Percentiles rank a stretch among this genome's conserved stretches.
phyloP scores from a whole-genome alignment of 306 rosid genomes.

The Gillenia trifoliata region DNA sequence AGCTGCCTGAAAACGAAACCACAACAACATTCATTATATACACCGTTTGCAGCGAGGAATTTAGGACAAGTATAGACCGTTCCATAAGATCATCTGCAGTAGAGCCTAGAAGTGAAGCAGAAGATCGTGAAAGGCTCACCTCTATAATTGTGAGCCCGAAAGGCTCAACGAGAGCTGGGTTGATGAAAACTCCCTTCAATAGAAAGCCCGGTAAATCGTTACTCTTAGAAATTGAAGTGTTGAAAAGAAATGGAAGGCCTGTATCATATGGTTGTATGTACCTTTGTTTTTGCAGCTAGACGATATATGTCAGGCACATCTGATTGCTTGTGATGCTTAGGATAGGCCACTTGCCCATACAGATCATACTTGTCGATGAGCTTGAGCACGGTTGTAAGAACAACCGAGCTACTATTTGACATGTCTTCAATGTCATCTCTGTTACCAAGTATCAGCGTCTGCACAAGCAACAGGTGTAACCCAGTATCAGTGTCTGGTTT shows the following conservation, averaged over 20 bases:
- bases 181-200: constrained; percentile 81
- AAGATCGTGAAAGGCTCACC: constrained; percentile 23
- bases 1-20: constrained; percentile 51
- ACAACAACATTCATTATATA: neutral
- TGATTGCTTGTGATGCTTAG: constrained; percentile 83
- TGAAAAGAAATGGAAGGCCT: constrained; percentile 3
- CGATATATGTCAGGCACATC: constrained; percentile 77
- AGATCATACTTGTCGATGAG: constrained; percentile 74
- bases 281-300: constrained; percentile 85
- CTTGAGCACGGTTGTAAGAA: constrained; percentile 62
- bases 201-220: constrained; percentile 12
- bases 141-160: constrained; percentile 83
- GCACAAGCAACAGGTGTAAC: constrained; percentile 31
- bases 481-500: constrained; percentile 63
- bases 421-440: constrained; percentile 77
- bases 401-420: constrained; percentile 61
- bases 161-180: constrained; percentile 87
- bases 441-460: constrained; percentile 83
- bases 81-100: neutral
- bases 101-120: neutral
- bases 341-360: constrained; percentile 84
- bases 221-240: constrained; percentile 16
- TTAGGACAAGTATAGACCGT: neutral
- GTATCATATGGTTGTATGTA: constrained; percentile 6
- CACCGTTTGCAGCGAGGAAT: neutral